phyloP scores from a whole-genome alignment of 2,329 filamentous ascomycete genomes.

The Colletotrichum gloeosporioides region DNA sequence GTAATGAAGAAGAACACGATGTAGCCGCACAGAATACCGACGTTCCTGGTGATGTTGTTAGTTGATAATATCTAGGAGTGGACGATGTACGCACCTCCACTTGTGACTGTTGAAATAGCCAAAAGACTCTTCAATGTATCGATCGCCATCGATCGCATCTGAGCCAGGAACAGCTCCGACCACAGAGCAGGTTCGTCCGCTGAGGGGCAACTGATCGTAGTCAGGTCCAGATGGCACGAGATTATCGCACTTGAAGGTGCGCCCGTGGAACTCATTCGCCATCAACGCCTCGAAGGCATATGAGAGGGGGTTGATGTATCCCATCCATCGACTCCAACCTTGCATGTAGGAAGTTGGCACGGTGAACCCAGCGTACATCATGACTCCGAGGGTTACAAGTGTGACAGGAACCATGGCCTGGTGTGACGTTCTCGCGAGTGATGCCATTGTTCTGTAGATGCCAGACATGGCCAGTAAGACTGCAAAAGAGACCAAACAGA shows the following conservation, averaged over 20 bases:
- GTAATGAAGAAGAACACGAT: slow-evolving; percentile 62
- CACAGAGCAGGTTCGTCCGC: slow-evolving; percentile 50
- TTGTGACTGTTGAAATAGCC: slow-evolving; percentile 48
- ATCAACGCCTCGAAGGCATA: slow-evolving; percentile 84
- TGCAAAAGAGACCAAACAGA: slow-evolving; percentile 47
- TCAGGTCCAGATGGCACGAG: slow-evolving; percentile 46
- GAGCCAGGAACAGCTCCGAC: slow-evolving; percentile 50
- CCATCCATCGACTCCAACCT: slow-evolving; percentile 82
- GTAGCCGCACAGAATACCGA: slow-evolving; percentile 72
- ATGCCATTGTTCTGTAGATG: slow-evolving; percentile 33
- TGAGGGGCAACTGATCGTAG: slow-evolving; percentile 39
- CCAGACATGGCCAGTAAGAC: slow-evolving; percentile 33
- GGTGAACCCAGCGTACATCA: slow-evolving; percentile 75
- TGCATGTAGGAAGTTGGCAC: slow-evolving; percentile 73
- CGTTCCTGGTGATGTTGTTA: slow-evolving; percentile 50
- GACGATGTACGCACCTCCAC: slow-evolving; percentile 40
- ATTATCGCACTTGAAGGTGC: slow-evolving; percentile 58
- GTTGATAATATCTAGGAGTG: fast-evolving
- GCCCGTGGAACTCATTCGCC: slow-evolving; percentile 80
- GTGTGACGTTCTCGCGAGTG: slow-evolving; percentile 30
- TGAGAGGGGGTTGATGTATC: slow-evolving; percentile 78
- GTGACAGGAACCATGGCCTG: slow-evolving; percentile 56
- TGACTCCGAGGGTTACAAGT: slow-evolving; percentile 66
- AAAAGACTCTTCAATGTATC: slow-evolving; percentile 48
- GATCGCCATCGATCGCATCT: slow-evolving; percentile 45